phyloP scores from a whole-genome alignment of 2,329 filamentous ascomycete species.

The Venturia pyrina region DNA sequence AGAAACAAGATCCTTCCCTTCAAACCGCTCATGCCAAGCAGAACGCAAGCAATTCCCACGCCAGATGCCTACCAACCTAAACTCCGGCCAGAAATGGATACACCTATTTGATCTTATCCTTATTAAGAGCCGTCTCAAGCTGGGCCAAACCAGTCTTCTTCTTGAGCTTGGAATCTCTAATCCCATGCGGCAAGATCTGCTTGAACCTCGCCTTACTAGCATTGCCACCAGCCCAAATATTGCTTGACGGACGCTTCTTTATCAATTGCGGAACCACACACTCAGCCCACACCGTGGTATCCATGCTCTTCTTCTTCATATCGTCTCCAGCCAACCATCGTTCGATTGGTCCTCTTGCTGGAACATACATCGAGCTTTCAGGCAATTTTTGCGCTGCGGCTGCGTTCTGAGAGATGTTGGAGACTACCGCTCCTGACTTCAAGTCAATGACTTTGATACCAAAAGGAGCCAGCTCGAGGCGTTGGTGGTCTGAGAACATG shows the following conservation, averaged over 20 bases:
- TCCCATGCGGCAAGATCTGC: constrained; percentile 35
- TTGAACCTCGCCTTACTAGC: neutral
- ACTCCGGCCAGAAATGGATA: neutral
- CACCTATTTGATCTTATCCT: neutral
- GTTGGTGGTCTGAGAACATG: constrained; percentile 20
- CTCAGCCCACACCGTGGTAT: constrained; percentile 11
- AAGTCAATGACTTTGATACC: constrained; percentile 19
- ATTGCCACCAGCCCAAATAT: neutral
- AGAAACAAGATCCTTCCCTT: neutral
- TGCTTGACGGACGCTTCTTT: constrained; percentile 1
- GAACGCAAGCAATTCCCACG: neutral
- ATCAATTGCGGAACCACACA: constrained; percentile 13
- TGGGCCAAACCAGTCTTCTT: constrained; percentile 1
- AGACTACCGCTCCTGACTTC: constrained; percentile 16
- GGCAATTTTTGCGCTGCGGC: constrained; percentile 3
- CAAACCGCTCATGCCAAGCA: neutral
- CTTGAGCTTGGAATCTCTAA: neutral
- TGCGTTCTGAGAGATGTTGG: constrained; percentile 11
- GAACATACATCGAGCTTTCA: constrained; percentile 9
- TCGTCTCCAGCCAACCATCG: neutral
- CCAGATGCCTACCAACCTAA: neutral
- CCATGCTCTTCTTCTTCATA: constrained; percentile 2
- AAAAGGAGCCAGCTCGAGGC: constrained; percentile 19
- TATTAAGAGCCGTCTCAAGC: constrained; percentile 19
- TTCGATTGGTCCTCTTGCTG: constrained; percentile 10